A percentile compares a stretch with the other conserved stretches of the same genome.
Evolutionary conservation across 202 grass and related monocot genomes (phyloP).

Genomic region (Setaria italica): DNA sequence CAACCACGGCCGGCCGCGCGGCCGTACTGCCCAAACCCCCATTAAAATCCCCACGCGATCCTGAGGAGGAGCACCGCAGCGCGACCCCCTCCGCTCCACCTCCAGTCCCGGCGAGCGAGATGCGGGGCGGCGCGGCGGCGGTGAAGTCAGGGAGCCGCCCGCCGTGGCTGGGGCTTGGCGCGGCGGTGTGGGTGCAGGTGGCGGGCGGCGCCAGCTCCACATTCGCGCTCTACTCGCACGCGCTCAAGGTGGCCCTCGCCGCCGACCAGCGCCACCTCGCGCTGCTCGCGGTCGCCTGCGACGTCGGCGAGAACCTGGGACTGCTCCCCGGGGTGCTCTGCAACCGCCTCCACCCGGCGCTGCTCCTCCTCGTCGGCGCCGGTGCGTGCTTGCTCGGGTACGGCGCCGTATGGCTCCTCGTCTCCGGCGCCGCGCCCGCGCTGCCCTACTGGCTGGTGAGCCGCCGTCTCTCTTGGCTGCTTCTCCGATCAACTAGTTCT

Average conservation of each 20-base stretch:
- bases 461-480: not conserved
- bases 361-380: slow-evolving; percentile 73
- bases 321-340: slow-evolving; percentile 75
- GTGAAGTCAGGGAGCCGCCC: slow-evolving; percentile 87
- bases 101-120: slow-evolving; percentile 13
- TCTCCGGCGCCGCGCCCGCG: slow-evolving; percentile 52
- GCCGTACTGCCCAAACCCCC: not conserved
- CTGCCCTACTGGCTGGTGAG: slow-evolving; percentile 85
- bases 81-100: not conserved
- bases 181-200: slow-evolving; percentile 90
- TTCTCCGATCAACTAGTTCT: not conserved
- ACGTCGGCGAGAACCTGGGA: slow-evolving; percentile 86
- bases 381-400: slow-evolving; percentile 66
- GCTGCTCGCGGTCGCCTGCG: slow-evolving; percentile 87
- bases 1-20: too few relatives aligned
- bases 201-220: slow-evolving; percentile 68
- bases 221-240: slow-evolving; percentile 93
- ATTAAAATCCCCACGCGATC: slow-evolving; percentile 10
- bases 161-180: slow-evolving; percentile 82
- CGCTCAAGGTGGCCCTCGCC: slow-evolving; percentile 69
- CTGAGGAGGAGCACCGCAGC: not conserved
- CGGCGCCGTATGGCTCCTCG: slow-evolving; percentile 71
- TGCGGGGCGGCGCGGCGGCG: slow-evolving; percentile 34
- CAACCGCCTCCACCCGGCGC: slow-evolving; percentile 71
- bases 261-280: slow-evolving; percentile 79